Evolutionary conservation across 306 rosid species (phyloP).

Genomic region (Gleditsia sinensis): DNA sequence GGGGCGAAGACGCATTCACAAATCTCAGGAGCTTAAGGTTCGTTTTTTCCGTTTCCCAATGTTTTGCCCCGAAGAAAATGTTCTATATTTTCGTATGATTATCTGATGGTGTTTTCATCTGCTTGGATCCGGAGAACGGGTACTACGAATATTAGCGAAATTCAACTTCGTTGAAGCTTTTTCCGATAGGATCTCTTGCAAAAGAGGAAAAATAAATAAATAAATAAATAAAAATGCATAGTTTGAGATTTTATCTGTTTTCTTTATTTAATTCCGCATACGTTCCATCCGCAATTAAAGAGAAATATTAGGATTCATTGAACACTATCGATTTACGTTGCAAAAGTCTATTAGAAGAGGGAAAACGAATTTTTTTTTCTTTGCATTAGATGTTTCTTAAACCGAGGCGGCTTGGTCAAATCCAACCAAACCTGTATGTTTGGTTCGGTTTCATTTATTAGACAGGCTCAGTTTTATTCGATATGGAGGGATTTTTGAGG

Average conservation of each 20-base stretch:
- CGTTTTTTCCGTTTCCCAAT: not conserved
- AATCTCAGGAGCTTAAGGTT: constrained; percentile 35
- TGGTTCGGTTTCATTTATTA: constrained; percentile 1
- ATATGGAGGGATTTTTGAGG: not conserved
- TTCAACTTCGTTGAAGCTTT: not conserved
- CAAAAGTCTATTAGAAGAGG: not conserved
- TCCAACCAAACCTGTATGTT: not conserved
- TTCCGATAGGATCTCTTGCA: not conserved
- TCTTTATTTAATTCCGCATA: not conserved
- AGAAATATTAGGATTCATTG: not conserved
- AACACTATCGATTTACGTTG: not conserved
- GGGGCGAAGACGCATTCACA: not conserved
- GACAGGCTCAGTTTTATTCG: not conserved
- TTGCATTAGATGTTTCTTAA: not conserved
- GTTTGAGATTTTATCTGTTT: not conserved
- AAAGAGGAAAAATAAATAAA: not conserved
- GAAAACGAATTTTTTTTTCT: not conserved
- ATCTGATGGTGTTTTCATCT: not conserved
- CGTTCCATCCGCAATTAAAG: not conserved
- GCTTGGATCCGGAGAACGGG: not conserved
- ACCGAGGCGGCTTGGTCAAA: not conserved
- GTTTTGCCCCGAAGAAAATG: not conserved
- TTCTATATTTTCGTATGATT: not conserved
- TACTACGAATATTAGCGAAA: not conserved
- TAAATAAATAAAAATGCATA: not conserved